Conservation (phyloP, 306 rosid species). For the Fragaria vesca region DNA sequence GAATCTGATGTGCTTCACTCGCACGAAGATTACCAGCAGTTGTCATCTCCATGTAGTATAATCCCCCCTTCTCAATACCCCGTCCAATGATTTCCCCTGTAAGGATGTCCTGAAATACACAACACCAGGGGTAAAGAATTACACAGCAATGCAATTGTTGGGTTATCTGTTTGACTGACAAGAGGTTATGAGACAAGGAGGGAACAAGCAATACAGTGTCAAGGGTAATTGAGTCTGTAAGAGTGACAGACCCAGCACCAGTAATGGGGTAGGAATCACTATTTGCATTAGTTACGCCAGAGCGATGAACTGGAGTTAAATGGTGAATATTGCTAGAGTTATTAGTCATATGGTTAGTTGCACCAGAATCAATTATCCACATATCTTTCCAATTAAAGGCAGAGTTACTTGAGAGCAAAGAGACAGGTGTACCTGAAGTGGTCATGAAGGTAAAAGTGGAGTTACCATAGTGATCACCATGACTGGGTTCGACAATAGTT, state of each 20-base stretch:
- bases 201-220: too few relatives aligned
- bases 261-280: background rate
- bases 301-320: background rate
- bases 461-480: background rate
- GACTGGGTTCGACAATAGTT: background rate
- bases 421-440: background rate
- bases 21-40: too few relatives aligned
- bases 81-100: too few relatives aligned
- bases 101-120: too few relatives aligned
- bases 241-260: background rate
- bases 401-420: background rate
- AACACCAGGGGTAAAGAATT: too few relatives aligned
- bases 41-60: too few relatives aligned
- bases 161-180: too few relatives aligned
- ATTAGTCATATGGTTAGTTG: background rate
- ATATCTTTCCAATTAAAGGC: background rate
- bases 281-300: background rate
- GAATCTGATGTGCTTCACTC: too few relatives aligned
- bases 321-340: background rate
- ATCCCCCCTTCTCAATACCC: too few relatives aligned
- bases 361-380: background rate
- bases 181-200: too few relatives aligned
- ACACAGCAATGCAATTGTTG: background rate
- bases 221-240: too few relatives aligned
- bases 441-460: background rate